These are phyloP conservation scores for Ophiostoma sp. DNA, from an alignment of 2,329 filamentous ascomycete genomes.

Conservation along the genomic window DNA sequence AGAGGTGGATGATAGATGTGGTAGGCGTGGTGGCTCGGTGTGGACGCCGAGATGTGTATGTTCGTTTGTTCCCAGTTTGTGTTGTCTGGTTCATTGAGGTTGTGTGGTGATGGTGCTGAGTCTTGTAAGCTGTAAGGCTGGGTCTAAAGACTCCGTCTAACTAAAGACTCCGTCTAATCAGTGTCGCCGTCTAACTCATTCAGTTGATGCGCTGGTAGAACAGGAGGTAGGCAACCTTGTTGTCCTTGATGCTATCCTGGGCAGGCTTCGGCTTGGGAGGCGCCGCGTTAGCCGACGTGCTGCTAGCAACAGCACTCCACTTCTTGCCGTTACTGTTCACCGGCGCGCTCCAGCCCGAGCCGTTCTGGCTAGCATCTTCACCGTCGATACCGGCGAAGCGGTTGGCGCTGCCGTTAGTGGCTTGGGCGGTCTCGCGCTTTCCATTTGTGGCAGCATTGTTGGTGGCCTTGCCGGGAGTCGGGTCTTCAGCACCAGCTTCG, in stretches of 20 bases:
- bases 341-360: constrained; percentile 61
- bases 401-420: constrained; percentile 55
- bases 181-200: background rate
- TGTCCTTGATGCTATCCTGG: constrained; percentile 71
- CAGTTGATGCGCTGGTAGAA: constrained; percentile 76
- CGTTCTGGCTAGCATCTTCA: constrained; percentile 54
- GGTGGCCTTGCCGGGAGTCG: constrained; percentile 31
- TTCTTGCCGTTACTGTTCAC: constrained; percentile 63
- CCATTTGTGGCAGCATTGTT: constrained; percentile 36
- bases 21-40: background rate
- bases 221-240: constrained; percentile 93
- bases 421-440: background rate
- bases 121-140: too few relatives aligned
- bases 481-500: constrained; percentile 75
- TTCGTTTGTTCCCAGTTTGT: background rate
- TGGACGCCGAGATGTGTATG: too few relatives aligned
- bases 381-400: constrained; percentile 68
- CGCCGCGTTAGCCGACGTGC: constrained; percentile 39
- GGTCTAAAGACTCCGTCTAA: too few relatives aligned
- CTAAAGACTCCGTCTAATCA: too few relatives aligned
- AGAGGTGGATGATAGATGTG: too few relatives aligned
- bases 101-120: too few relatives aligned
- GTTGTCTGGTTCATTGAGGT: background rate
- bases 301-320: constrained; percentile 64
- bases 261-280: constrained; percentile 51